These are phyloP conservation scores for Pyrenula massariospora DNA, from an alignment of 495 filamentous ascomycete species.

Conservation along the genomic window DNA sequence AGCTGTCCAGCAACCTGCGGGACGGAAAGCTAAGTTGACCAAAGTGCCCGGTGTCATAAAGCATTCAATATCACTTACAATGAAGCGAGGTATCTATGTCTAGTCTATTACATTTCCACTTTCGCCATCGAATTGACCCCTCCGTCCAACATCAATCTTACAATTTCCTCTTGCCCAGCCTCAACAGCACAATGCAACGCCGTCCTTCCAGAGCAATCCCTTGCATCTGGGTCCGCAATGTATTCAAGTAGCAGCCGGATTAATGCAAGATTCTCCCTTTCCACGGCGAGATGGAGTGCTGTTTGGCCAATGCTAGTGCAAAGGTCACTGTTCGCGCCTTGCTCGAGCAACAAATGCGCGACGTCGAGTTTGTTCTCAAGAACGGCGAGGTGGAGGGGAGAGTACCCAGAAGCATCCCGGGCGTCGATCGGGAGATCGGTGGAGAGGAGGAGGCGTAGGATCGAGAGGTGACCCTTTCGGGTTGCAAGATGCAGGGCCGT, in stretches of 20 bases:
- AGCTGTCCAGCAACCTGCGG: too few relatives aligned
- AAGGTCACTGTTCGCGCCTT: neutral
- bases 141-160: neutral
- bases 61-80: too few relatives aligned
- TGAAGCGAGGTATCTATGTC: too few relatives aligned
- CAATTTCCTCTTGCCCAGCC: neutral
- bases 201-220: neutral
- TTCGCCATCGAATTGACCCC: neutral
- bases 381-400: neutral
- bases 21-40: too few relatives aligned
- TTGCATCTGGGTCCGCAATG: neutral
- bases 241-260: neutral
- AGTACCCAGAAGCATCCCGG: neutral
- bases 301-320: neutral
- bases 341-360: neutral
- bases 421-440: neutral
- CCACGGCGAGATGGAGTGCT: neutral
- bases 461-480: neutral
- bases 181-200: neutral
- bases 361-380: neutral
- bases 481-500: neutral
- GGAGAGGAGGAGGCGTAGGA: neutral
- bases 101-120: neutral
- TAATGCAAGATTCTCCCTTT: neutral
- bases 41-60: too few relatives aligned